Evolutionary conservation across 495 filamentous ascomycete genomes (phyloP), one percentile per base, ranked within the genome.

Genomic region (Glarea lozoyensis): DNA sequence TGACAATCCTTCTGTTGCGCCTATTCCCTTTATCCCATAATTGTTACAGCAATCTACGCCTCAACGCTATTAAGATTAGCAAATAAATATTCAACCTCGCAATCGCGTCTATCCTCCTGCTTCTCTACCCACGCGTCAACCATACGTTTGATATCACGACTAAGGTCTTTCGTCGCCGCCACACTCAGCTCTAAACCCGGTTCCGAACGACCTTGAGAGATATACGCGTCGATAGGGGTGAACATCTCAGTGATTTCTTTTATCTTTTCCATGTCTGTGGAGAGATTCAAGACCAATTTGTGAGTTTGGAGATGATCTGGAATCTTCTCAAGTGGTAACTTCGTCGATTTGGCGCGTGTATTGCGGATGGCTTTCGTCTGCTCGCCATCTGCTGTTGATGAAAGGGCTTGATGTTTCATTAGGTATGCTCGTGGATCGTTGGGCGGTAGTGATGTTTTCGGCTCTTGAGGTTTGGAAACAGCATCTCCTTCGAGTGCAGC

Each of bases 281-380:
- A 24, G 15, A 49, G 5, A 3, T 4, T 33, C 9, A 49, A 18
- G 5, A 49, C 15, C 20, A 56, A 22, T 12, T 25, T 43, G 38
- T 63, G 54, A 0, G 50, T 60, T 33, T 64, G 45, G 13, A 48
- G 50, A 4, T 55, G 46, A 1, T 37, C 37, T 2, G 62, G 57
- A 25, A 60, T 56, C 7, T 46, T 65, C 41, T 72, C 67, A n/a
- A 71, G 49, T 16, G 69, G 67, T 19, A 70, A 43, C n/a, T 63
- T 56, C 23, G 49, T 60, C n/a, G 62, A 69, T 43, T 62, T 69
- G 20, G 64, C 24, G 10, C 67, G 59, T 31, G 48, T 57, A 17
- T 55, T 24, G 42, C 57, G 65, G 10, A 46, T 49, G 11, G 45
- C 46, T n/a, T n/a, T n/a, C n/a, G n/a, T n/a, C n/a, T n/a, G n/a